Evolutionary conservation across 768 basidiomycete genomes (phyloP).

Genomic region (Hericium coralloides): DNA sequence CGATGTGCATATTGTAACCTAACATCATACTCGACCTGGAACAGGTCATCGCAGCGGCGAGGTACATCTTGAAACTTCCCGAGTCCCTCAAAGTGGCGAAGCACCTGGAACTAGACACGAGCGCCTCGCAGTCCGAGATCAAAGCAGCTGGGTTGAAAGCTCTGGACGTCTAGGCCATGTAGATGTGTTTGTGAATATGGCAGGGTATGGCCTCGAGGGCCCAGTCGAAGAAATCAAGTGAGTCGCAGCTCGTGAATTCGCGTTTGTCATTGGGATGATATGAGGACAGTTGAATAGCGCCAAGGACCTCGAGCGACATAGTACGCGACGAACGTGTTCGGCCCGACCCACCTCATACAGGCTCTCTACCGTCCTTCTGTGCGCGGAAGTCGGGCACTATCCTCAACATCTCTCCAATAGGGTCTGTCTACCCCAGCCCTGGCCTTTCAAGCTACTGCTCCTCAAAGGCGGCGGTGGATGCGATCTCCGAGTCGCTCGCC

Average conservation of each 20-base stretch:
- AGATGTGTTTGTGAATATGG: not conserved
- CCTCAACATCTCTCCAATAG: not conserved
- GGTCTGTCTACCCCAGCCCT: not conserved
- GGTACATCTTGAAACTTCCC: not conserved
- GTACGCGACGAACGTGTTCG: not conserved
- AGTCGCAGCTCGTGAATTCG: no score
- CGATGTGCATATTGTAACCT: not conserved
- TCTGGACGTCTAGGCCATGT: not conserved
- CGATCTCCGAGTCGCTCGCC: not conserved
- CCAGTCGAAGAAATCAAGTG: not conserved
- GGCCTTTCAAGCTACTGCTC: not conserved
- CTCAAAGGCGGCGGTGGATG: not conserved
- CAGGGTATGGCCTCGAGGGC: not conserved
- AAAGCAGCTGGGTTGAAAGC: not conserved
- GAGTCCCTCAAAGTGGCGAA: not conserved
- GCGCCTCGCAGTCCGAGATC: not conserved
- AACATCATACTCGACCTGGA: no score
- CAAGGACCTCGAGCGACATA: not conserved
- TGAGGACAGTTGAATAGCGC: not conserved
- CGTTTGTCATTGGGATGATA: not conserved
- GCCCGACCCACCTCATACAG: not conserved
- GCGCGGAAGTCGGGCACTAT: not conserved
- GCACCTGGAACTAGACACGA: not conserved
- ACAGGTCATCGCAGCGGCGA: not conserved
- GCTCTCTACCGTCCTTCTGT: not conserved